Evolutionary conservation across 257 asterid genomes (phyloP).

Genomic region (Fraxinus americana): DNA sequence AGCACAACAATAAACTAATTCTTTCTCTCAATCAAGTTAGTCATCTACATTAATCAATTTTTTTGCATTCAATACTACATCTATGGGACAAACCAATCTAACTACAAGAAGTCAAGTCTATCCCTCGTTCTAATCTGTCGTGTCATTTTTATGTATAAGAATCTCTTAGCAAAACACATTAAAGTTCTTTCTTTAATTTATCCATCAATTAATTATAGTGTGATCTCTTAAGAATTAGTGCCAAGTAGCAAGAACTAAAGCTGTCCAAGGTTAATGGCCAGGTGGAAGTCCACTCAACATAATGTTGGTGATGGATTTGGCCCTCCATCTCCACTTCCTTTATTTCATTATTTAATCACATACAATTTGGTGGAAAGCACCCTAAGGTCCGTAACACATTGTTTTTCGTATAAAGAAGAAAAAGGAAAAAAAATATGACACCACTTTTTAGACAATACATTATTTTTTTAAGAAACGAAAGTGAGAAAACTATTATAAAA

Average conservation of each 20-base stretch:
- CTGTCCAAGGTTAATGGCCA: conserved; percentile 43
- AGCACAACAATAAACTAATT: not conserved
- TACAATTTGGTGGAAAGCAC: conserved; percentile 16
- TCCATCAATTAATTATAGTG: not conserved
- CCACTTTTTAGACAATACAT: no score
- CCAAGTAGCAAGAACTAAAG: conserved; percentile 28
- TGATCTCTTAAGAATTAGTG: not conserved
- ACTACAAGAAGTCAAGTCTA: not conserved
- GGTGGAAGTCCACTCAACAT: conserved; percentile 53
- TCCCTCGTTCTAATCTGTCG: not conserved
- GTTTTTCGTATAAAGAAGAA: no score
- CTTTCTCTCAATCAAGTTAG: not conserved
- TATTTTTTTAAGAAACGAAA: no score
- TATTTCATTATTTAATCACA: conserved; percentile 14
- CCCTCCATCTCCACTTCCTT: conserved; percentile 45
- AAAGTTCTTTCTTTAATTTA: not conserved
- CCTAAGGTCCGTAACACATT: not conserved
- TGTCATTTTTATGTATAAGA: no score
- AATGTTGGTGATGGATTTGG: conserved; percentile 42
- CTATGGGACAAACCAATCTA: not conserved
- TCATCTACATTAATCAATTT: no score
- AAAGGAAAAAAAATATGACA: no score
- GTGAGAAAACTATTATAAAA: no score
- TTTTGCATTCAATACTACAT: not conserved
- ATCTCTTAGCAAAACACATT: not conserved